Percentiles rank a stretch among this genome's conserved stretches.
Conservation (phyloP, 2,329 filamentous ascomycete species). For the Pseudogymnoascus sp. region DNA sequence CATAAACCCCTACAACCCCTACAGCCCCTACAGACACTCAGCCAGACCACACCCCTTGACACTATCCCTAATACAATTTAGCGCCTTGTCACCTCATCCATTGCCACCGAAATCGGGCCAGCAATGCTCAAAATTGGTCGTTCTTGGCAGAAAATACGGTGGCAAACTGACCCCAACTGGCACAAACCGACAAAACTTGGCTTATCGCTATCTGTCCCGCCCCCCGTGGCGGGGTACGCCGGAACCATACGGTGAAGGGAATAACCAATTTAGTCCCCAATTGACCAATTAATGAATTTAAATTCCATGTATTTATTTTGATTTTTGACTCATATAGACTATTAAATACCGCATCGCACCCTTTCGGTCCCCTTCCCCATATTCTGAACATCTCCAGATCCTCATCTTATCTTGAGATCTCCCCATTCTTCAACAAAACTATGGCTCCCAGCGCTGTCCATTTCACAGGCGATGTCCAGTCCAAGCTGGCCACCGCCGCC, state of each 20-base stretch:
- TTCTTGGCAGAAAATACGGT: not conserved
- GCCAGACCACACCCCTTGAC: not conserved
- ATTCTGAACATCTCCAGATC: not conserved
- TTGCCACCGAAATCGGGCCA: not conserved
- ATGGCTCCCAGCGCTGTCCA: slow-evolving; percentile 3
- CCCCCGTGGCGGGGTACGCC: slow-evolving; percentile 4
- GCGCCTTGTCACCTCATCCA: not conserved
- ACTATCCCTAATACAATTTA: not conserved
- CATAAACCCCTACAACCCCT: not conserved
- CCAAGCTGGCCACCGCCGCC: not conserved
- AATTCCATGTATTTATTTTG: not conserved
- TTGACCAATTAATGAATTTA: slow-evolving; percentile 1
- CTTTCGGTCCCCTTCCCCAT: not conserved
- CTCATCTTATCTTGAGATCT: not conserved
- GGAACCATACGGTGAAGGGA: slow-evolving; percentile 3
- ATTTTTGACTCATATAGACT: not conserved
- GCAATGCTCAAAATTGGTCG: too few relatives aligned
- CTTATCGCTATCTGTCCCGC: not conserved
- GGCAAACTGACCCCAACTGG: not conserved
- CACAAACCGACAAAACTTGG: not conserved
- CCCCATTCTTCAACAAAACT: not conserved
- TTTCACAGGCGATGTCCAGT: not conserved
- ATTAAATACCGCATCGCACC: slow-evolving; percentile 2
- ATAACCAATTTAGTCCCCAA: not conserved
- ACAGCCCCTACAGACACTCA: not conserved